These are phyloP conservation scores for Vaccinium myrtillus DNA, from an alignment of 148 eudicot genomes.

Conservation along the genomic window DNA sequence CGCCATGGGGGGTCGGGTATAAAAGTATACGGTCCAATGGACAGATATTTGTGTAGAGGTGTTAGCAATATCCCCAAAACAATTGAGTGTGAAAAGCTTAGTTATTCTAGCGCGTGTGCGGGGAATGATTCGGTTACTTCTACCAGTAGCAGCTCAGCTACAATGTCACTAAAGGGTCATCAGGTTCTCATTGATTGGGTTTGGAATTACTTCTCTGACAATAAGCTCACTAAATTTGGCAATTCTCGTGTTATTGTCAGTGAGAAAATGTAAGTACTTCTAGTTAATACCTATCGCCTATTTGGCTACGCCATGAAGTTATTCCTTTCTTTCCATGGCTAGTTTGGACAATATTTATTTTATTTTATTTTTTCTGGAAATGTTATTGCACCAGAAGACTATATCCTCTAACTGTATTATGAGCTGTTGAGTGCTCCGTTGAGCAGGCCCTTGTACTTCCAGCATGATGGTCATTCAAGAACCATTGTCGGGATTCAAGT, in stretches of 20 bases:
- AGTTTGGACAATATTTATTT: background rate
- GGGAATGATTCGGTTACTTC: constrained; percentile 22
- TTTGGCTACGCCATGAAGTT: background rate
- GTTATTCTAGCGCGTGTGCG: background rate
- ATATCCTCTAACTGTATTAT: constrained; percentile 6
- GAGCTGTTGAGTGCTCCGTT: constrained; percentile 12
- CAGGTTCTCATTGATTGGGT: constrained; percentile 84
- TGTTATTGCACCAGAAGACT: background rate
- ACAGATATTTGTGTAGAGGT: constrained; percentile 52
- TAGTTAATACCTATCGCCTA: background rate
- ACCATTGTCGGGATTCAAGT: constrained; percentile 90
- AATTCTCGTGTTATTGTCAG: constrained; percentile 54
- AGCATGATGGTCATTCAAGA: constrained; percentile 96
- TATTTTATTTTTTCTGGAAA: background rate
- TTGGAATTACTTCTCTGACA: constrained; percentile 79
- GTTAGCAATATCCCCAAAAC: constrained; percentile 6
- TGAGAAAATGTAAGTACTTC: constrained; percentile 62
- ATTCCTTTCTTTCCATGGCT: background rate
- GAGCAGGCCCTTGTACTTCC: constrained; percentile 92
- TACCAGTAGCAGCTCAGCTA: constrained; percentile 15
- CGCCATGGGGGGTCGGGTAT: constrained; percentile 2
- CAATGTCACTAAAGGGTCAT: constrained; percentile 39
- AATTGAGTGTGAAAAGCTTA: constrained; percentile 12
- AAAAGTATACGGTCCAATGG: constrained; percentile 70
- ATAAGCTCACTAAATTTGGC: constrained; percentile 29